These are phyloP conservation scores for Trichosporon inkin DNA, from an alignment of 1,284 basidiomycete genomes.

Conservation along the genomic window DNA sequence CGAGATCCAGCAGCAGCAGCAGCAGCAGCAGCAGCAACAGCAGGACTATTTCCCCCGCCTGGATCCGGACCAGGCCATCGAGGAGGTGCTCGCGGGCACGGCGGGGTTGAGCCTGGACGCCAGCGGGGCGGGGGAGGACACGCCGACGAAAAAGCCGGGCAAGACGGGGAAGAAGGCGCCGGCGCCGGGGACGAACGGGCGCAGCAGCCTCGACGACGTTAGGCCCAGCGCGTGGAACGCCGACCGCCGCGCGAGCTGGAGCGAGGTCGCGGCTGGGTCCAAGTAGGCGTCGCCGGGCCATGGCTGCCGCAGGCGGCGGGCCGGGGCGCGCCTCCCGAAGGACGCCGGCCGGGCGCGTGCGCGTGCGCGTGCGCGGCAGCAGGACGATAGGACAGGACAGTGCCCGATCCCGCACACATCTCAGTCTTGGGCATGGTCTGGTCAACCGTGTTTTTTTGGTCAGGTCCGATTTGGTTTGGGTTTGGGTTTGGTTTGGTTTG, in stretches of 20 bases:
- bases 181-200: constrained; percentile 15
- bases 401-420: too few species aligned
- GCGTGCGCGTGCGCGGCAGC: too few species aligned
- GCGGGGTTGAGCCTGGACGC: constrained; percentile 5
- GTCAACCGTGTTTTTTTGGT: too few species aligned
- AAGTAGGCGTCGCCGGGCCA: background rate
- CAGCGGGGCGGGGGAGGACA: background rate
- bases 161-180: background rate
- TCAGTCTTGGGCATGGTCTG: too few species aligned
- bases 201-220: constrained; percentile 31
- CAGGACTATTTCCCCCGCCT: constrained; percentile 39
- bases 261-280: constrained; percentile 20
- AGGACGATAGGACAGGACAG: background rate
- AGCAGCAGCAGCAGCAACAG: too few species aligned
- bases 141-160: background rate
- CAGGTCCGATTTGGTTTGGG: too few species aligned
- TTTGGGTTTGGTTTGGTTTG: too few species aligned
- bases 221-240: constrained; percentile 25
- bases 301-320: too few species aligned
- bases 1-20: too few species aligned
- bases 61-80: constrained; percentile 3
- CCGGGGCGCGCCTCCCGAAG: too few species aligned
- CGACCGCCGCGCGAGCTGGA: constrained; percentile 42
- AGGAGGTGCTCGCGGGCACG: constrained; percentile 4
- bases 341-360: too few species aligned